Base-by-base conservation (phyloP, 805 yeast species). In the Clavispora fructus region DNA sequence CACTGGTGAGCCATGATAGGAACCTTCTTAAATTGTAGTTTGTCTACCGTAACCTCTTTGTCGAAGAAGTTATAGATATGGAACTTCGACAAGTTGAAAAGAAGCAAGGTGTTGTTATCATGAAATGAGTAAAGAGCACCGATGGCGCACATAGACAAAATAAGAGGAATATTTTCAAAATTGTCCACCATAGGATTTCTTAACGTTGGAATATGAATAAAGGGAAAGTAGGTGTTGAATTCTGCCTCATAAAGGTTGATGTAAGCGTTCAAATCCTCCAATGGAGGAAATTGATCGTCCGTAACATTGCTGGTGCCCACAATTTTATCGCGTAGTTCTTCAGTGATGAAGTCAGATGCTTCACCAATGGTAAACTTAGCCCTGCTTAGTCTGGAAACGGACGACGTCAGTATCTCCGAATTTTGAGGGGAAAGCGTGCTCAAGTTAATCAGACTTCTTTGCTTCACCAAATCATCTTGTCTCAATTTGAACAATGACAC, bases 61-160 rank as follows among this genome's bases (percentile, higher is more conserved):
- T 83, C 89, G 70, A 86, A 75, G 52, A 75, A 80, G 50, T 77
- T 78, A 58, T 85, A 88, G 46, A 85, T 79, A 52, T 83, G 79
- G 45, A 70, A 78, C 58, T 86, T 78, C 14, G 87, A 75, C 48
- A 86, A 75, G 58, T 83, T 83, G 62, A 83, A 85, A 47, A 86
- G 64, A 9, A 85, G 69, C 55, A 84, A 73, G 0, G 96, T 87
- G 59, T 87, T 87, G 32, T 83, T 68, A 29, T 89, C 85, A 57
- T 86, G 90, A 65, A 85, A 88, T 0, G 88, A 80, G 58, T 87
- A 88, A 19, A 91, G 72, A 0, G 97, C 96, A 38, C 98, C 98
- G 47, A 91, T 79, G 13, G 96, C 84, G 1, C 94, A 85, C 78
- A 90, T 85, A 2, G 95, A 80, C 45, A 90, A 68, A 6, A 88